Evolutionary conservation across 1,284 basidiomycete genomes (phyloP), one percentile per base, ranked within the genome.

Genomic region (Cystobasidium pallidum): DNA sequence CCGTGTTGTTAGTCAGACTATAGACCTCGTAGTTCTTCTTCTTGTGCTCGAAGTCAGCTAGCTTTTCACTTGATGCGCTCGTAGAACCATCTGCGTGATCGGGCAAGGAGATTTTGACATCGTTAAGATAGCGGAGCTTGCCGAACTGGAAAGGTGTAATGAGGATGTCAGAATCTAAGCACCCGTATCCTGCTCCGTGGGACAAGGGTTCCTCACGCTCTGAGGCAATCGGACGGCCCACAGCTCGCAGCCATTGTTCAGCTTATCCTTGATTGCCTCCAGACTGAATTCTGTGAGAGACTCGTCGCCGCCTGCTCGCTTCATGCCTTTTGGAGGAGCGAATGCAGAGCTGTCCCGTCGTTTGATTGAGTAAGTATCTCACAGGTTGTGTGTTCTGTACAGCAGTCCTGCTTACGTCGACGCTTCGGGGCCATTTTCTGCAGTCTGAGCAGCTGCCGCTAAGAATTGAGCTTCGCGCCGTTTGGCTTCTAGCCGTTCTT

Each of bases 51-150:
- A 71, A 71, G 0, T 36, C 24, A 28, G 58, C 68, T 21, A 71
- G 24, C 45, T 71, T 71, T 47, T 63, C 43, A 32, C 68, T 71
- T 43, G 32, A n/a, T 43, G 45, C 47, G 30, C 28, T 61, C 34
- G 45, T 59, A 28, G 57, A 64, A 24, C 7, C 47, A 21, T 64
- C 52, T 28, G 64, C 49, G 30, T 54, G 64, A 41, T 54, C 59
- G 24, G 68, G 68, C 26, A 63, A 6, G 21, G 34, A 19, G 26
- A 71, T 34, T 43, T 64, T 63, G 59, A 49, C 51, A 19, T 71
- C 68, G 61, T 54, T 57, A 17, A 71, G 61, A 28, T 71, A 59
- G 36, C 68, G 68, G 28, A 71, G 68, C 61, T 71, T 71, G 47
- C 34, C 34, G 68, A 71, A 32, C 68, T 71, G 67, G 13, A 67